Evolutionary conservation across 1,284 basidiomycete species (phyloP), one percentile per base, ranked within the genome.

Genomic region (Jaminaea rosea): DNA sequence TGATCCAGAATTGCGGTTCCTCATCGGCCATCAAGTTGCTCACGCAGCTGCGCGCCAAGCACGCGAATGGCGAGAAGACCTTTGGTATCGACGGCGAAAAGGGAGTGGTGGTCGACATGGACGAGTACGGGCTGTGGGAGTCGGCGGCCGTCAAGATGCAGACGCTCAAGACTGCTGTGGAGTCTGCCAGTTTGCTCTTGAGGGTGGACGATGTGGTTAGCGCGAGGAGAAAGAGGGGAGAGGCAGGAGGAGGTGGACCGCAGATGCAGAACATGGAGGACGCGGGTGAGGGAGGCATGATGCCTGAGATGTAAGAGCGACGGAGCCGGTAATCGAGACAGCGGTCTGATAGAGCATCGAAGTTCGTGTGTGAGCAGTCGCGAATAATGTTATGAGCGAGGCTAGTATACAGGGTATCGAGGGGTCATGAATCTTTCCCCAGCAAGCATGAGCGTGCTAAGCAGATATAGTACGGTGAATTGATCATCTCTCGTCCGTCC

Each of bases 111-210:
- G 86, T 87, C 32, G 88, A 97, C 73, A 97, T 97, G 93, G 90
- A 89, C 74, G 77, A 79, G 48, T 94, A 96, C 74, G 91, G 91
- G 0, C 77, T 98, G 52, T 89, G 91, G 63, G 94, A 98, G 77
- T 88, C 85, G 34, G 90, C 92, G 1, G 91, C 88, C 57, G 92
- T 99, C 69, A 97, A 97, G 81, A 86, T 94, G 47, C 93, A 97
- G 80, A 97, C 86, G 17, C 78, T 96, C 71, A 97, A 98, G 82
- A 98, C 93, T 9, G 92, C 93, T 15, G 86, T 97, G 63, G 91
- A 84, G 84, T 87, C 86, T 36, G 87, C 93, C 0, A 87, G 89
- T 13, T 84, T 97, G 77, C 78, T 96, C 10, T 80, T 97, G 13
- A 84, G 92, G 31, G 91, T 97, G 2, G 93, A 97, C 73, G 91